phyloP scores from a whole-genome alignment of 1,284 basidiomycete species.

The Kwoniella shivajii region DNA sequence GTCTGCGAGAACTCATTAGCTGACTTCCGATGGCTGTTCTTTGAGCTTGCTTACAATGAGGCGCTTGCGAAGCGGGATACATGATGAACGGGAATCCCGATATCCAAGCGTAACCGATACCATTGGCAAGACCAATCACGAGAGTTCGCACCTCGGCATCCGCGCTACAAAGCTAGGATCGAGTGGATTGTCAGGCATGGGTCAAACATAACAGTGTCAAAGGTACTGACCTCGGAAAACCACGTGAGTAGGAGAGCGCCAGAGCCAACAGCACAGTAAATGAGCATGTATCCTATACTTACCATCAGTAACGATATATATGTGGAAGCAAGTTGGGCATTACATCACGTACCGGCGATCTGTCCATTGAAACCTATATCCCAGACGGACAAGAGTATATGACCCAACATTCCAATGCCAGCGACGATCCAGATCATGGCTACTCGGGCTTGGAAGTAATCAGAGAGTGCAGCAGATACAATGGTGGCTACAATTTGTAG shows the following conservation, averaged over 20 bases:
- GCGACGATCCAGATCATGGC: slow-evolving; percentile 3
- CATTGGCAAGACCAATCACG: slow-evolving; percentile 12
- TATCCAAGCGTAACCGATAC: slow-evolving; percentile 8
- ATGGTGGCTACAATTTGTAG: slow-evolving; percentile 10
- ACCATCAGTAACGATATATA: not conserved
- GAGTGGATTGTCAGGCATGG: not conserved
- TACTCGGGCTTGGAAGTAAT: slow-evolving; percentile 3
- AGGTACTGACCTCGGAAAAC: slow-evolving; percentile 6
- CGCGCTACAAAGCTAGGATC: slow-evolving; percentile 1
- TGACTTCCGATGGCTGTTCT: not conserved
- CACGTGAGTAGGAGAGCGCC: slow-evolving; percentile 7
- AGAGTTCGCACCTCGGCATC: slow-evolving; percentile 12
- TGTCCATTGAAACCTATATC: slow-evolving; percentile 5
- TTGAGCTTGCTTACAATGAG: slow-evolving; percentile 3
- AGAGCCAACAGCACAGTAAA: slow-evolving; percentile 11
- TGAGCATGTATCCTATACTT: slow-evolving; percentile 7
- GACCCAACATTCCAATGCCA: slow-evolving; percentile 9
- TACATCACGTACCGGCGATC: slow-evolving; percentile 2
- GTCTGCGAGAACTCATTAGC: no score
- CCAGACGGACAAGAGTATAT: slow-evolving; percentile 8
- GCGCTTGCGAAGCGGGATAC: slow-evolving; percentile 12
- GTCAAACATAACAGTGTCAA: not conserved
- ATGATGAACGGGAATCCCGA: slow-evolving; percentile 7
- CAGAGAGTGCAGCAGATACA: slow-evolving; percentile 2
- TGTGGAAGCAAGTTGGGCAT: not conserved